These are phyloP conservation scores for Aurifilum marmelostoma DNA, from an alignment of 2,329 filamentous ascomycete genomes.

Conservation along the genomic window DNA sequence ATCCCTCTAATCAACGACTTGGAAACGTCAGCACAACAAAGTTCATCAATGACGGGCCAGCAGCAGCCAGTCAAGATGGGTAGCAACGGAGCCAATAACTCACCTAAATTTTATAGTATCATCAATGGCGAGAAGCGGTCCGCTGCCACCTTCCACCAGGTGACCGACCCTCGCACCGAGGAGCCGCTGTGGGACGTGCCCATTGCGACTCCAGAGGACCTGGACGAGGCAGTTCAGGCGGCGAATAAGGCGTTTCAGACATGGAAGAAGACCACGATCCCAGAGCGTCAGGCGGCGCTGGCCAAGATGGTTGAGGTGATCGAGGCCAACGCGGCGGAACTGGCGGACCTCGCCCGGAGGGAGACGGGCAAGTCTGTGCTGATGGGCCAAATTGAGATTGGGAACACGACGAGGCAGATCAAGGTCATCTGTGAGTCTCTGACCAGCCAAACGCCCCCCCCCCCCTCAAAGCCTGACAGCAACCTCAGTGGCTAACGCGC, in stretches of 20 bases:
- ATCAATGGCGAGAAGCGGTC: constrained; percentile 47
- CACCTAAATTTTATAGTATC: constrained; percentile 46
- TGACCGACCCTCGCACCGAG: constrained; percentile 50
- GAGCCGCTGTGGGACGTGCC: constrained; percentile 50
- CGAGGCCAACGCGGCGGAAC: constrained; percentile 44
- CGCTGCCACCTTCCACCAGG: constrained; percentile 40
- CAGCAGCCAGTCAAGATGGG: constrained; percentile 19
- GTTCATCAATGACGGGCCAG: neutral
- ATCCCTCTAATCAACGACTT: neutral
- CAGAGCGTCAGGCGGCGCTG: constrained; percentile 47
- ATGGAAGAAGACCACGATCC: constrained; percentile 49
- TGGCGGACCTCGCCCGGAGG: constrained; percentile 49
- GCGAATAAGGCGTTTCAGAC: constrained; percentile 50
- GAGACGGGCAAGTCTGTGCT: constrained; percentile 57
- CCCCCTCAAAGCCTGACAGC: too few species aligned
- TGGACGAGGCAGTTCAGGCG: constrained; percentile 50
- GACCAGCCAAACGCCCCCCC: neutral
- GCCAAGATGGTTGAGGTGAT: constrained; percentile 46
- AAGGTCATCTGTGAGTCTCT: constrained; percentile 41
- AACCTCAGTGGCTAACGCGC: neutral
- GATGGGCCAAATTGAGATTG: constrained; percentile 44
- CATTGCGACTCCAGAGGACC: constrained; percentile 44
- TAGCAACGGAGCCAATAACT: constrained; percentile 10
- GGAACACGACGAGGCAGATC: constrained; percentile 42
- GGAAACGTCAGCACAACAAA: neutral